Evolutionary conservation across 2,329 filamentous ascomycete species (phyloP).

Genomic region (Colletotrichum liaoningense): DNA sequence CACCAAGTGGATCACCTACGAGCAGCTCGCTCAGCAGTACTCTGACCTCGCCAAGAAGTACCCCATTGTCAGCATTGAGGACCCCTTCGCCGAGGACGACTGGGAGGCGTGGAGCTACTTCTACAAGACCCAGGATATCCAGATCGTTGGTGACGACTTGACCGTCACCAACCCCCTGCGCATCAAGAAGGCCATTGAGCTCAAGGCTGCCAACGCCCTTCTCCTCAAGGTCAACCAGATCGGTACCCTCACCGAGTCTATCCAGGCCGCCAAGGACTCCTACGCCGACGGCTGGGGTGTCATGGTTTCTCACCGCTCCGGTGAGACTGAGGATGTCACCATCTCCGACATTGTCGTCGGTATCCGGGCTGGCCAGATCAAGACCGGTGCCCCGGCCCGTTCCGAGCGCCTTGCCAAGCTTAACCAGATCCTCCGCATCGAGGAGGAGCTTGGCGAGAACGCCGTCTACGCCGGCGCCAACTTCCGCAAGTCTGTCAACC

Average conservation of each 20-base stretch:
- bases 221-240: conserved; percentile 99
- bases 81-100: conserved; percentile 99
- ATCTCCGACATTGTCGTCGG: conserved; percentile 98
- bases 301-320: conserved; percentile 99
- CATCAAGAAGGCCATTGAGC: conserved; percentile 99
- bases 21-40: conserved; percentile 95
- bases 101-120: conserved; percentile 99
- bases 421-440: conserved; percentile 99
- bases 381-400: conserved; percentile 95
- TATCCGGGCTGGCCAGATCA: conserved; percentile 97
- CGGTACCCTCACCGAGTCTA: conserved; percentile 97
- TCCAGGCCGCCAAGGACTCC: conserved; percentile 98
- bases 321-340: conserved; percentile 99
- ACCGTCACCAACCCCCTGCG: conserved; percentile 98
- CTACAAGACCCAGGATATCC: conserved; percentile 98
- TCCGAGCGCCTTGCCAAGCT: conserved; percentile 99
- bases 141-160: conserved; percentile 98
- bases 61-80: conserved; percentile 98
- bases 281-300: conserved; percentile 97
- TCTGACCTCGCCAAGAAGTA: conserved; percentile 90
- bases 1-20: conserved; percentile 98
- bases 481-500: conserved; percentile 91
- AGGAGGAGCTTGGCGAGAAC: conserved; percentile 96
- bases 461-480: conserved; percentile 92
- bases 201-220: conserved; percentile 98